Percentiles rank a stretch among this genome's conserved stretches.
phyloP scores from a whole-genome alignment of 257 asterid genomes.

The Fraxinus excelsior region DNA sequence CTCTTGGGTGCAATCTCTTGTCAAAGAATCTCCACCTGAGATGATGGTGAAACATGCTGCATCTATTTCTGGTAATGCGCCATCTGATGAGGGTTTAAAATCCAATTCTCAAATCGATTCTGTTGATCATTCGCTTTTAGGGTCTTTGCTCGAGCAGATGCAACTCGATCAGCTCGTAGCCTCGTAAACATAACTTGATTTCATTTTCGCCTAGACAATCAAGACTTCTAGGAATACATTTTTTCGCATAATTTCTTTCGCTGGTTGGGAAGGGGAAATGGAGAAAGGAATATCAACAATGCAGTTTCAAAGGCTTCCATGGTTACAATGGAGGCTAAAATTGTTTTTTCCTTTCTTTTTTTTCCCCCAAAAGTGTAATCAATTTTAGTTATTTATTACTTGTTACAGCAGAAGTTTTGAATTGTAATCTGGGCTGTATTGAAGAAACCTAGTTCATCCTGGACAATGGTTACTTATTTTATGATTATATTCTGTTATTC shows the following conservation, averaged over 20 bases:
- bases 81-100: constrained; percentile 85
- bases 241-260: constrained; percentile 45
- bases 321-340: no score
- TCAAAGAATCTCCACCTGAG: constrained; percentile 92
- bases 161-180: constrained; percentile 85
- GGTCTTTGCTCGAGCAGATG: constrained; percentile 96
- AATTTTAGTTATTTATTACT: constrained; percentile 45
- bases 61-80: constrained; percentile 45
- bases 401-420: constrained; percentile 42
- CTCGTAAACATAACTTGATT: constrained; percentile 42
- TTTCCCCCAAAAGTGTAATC: constrained; percentile 29
- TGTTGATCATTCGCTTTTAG: constrained; percentile 72
- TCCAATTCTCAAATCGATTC: constrained; percentile 55
- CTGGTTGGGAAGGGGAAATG: constrained; percentile 27
- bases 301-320: constrained; percentile 27
- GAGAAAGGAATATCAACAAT: constrained; percentile 20
- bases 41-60: constrained; percentile 66
- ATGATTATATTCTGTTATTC: constrained; percentile 24
- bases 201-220: constrained; percentile 47
- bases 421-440: constrained; percentile 50
- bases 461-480: constrained; percentile 32
- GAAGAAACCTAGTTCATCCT: constrained; percentile 33
- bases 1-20: constrained; percentile 95
- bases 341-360: constrained; percentile 9
- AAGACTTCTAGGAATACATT: constrained; percentile 44